Conservation (phyloP, 176 grass and related monocot genomes). For the Rhipidocladum racemiflorum region DNA sequence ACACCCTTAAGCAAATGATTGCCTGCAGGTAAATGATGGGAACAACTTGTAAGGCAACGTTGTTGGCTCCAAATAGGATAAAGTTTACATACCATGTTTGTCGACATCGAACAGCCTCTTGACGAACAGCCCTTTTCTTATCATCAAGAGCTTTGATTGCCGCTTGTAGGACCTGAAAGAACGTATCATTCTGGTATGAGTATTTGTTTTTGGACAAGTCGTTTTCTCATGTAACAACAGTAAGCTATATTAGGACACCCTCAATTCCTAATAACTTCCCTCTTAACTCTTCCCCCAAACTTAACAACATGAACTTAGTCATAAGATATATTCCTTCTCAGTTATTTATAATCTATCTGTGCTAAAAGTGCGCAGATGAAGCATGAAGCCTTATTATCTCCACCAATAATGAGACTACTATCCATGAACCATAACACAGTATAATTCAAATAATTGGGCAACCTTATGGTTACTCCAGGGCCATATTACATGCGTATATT, state of each 20-base stretch:
- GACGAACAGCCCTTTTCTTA: conserved; percentile 73
- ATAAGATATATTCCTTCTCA: conserved; percentile 18
- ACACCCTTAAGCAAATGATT: conserved; percentile 46
- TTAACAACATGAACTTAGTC: conserved; percentile 18
- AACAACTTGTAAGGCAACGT: not conserved
- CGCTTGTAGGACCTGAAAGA: conserved; percentile 63
- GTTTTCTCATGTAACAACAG: not conserved
- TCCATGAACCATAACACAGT: not conserved
- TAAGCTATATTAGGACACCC: not conserved
- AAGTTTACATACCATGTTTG: conserved; percentile 70
- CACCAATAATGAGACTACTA: not conserved
- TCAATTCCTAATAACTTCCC: not conserved
- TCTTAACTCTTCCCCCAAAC: not conserved
- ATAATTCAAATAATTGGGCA: not conserved
- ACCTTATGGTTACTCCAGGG: not conserved
- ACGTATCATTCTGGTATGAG: conserved; percentile 10
- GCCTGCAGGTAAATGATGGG: conserved; percentile 41
- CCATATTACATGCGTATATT: conserved; percentile 16
- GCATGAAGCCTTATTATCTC: not conserved
- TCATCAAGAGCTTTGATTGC: conserved; percentile 84
- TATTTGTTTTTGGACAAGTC: conserved; percentile 3
- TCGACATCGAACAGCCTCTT: conserved; percentile 77
- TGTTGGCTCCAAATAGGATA: not conserved
- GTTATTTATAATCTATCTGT: not conserved
- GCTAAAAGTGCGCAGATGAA: not conserved